Evolutionary conservation across 2,329 filamentous ascomycete genomes (phyloP).

Genomic region (Penicillium sp.): DNA sequence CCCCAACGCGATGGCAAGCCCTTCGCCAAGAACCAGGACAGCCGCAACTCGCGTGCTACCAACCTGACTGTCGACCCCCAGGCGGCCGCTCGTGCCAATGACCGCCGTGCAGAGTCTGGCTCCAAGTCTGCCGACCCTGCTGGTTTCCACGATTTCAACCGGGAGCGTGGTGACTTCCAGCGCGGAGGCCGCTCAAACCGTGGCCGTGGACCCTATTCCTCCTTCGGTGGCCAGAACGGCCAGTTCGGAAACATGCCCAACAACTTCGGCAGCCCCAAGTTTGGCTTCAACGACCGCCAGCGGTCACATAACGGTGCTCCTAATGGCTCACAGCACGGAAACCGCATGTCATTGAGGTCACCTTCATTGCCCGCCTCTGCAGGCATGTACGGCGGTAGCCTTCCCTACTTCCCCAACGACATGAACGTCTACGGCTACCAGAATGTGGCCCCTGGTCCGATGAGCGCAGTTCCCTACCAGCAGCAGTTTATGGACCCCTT

Average conservation of each 20-base stretch:
- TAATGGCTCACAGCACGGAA: slow-evolving; percentile 42
- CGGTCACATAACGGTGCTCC: slow-evolving; percentile 37
- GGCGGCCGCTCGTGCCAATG: slow-evolving; percentile 30
- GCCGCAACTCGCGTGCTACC: slow-evolving; percentile 26
- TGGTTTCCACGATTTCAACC: slow-evolving; percentile 34
- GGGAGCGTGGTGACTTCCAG: slow-evolving; percentile 35
- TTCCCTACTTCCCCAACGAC: slow-evolving; percentile 39
- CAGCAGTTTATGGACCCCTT: slow-evolving; percentile 53
- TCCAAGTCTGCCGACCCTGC: slow-evolving; percentile 34
- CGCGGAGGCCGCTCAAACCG: slow-evolving; percentile 39
- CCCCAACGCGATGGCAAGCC: slow-evolving; percentile 33
- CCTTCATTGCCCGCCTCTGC: slow-evolving; percentile 56
- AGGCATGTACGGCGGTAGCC: slow-evolving; percentile 41
- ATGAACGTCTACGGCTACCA: slow-evolving; percentile 55
- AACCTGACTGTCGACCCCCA: slow-evolving; percentile 32
- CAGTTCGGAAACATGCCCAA: slow-evolving; percentile 41
- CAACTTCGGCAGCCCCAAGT: slow-evolving; percentile 40
- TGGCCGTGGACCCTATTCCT: slow-evolving; percentile 37
- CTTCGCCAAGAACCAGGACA: slow-evolving; percentile 33
- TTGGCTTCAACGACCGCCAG: slow-evolving; percentile 41
- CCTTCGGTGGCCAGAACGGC: slow-evolving; percentile 33
- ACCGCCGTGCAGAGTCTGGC: slow-evolving; percentile 38
- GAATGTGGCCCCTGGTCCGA: slow-evolving; percentile 48
- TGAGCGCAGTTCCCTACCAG: slow-evolving; percentile 56
- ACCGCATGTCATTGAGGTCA: slow-evolving; percentile 52